Conservation (phyloP, 306 rosid species). For the Argentina anserina region DNA sequence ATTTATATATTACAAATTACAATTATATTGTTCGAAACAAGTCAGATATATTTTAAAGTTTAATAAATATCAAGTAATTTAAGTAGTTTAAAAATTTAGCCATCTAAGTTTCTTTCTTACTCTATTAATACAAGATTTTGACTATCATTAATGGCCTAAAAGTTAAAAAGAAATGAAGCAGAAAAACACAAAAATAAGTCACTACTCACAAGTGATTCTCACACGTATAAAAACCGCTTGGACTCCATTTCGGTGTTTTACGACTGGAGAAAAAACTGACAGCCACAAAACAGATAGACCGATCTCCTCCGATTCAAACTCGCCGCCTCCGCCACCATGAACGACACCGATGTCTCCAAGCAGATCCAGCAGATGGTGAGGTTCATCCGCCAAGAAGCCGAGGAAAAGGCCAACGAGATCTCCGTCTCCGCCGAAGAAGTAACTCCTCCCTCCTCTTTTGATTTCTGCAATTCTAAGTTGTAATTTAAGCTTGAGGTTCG, state of each 20-base stretch:
- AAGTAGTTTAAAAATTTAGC: no score
- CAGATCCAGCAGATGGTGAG: slow-evolving; percentile 99
- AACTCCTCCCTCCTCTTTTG: background rate
- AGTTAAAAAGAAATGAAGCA: background rate
- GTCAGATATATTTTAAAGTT: no score
- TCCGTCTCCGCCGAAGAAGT: slow-evolving; percentile 93
- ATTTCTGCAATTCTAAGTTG: background rate
- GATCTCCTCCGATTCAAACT: slow-evolving; percentile 43
- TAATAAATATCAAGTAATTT: no score
- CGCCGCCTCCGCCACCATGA: slow-evolving; percentile 43
- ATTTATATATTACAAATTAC: no score
- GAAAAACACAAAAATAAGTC: background rate
- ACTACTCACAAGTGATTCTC: background rate
- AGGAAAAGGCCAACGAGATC: slow-evolving; percentile 98
- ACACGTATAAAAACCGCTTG: background rate
- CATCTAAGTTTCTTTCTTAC: no score
- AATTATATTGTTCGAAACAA: no score
- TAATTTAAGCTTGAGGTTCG: background rate
- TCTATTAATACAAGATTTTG: no score
- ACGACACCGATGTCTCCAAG: slow-evolving; percentile 89
- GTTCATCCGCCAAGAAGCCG: slow-evolving; percentile 92
- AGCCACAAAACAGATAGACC: background rate
- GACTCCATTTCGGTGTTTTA: background rate
- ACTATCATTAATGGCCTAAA: background rate
- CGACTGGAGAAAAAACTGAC: background rate